phyloP scores from a whole-genome alignment of 768 basidiomycete genomes.

The Phlebiopsis gigantea region DNA sequence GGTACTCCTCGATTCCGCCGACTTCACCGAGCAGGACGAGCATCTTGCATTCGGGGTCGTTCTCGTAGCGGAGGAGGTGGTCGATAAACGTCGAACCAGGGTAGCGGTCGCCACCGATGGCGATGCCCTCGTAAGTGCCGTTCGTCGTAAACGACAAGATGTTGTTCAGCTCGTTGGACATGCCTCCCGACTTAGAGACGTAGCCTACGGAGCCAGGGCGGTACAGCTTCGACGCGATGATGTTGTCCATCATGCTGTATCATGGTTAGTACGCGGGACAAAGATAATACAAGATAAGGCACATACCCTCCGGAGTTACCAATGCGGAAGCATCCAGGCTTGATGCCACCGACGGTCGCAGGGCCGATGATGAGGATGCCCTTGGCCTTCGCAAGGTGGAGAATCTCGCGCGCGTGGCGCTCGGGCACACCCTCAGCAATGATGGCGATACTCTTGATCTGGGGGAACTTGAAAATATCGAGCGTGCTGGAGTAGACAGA shows the following conservation, averaged over 20 bases:
- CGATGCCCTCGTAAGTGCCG: conserved; percentile 99
- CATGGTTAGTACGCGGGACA: conserved; percentile 1
- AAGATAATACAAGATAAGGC: conserved; percentile 7
- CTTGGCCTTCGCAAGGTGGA: conserved; percentile 82
- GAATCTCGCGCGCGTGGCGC: conserved; percentile 92
- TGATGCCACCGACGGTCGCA: conserved; percentile 98
- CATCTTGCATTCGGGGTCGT: conserved; percentile 97
- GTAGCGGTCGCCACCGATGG: conserved; percentile 99
- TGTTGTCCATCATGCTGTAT: conserved; percentile 98
- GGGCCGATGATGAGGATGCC: conserved; percentile 92
- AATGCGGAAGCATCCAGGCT: conserved; percentile 99
- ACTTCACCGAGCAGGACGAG: conserved; percentile 98
- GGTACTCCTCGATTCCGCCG: conserved; percentile 98
- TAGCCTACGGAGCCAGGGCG: conserved; percentile 96
- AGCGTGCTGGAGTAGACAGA: conserved; percentile 94
- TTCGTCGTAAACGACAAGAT: conserved; percentile 95
- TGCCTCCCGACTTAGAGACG: conserved; percentile 99
- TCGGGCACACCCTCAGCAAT: conserved; percentile 99
- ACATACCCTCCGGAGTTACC: conserved; percentile 95
- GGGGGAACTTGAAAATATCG: conserved; percentile 74
- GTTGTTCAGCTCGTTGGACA: conserved; percentile 99
- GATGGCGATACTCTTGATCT: conserved; percentile 75
- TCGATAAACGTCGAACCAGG: conserved; percentile 99
- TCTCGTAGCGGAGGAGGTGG: conserved; percentile 95
- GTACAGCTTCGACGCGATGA: conserved; percentile 98